Conservation (phyloP, 2,329 filamentous ascomycete species). For the Fusarium redolens region DNA sequence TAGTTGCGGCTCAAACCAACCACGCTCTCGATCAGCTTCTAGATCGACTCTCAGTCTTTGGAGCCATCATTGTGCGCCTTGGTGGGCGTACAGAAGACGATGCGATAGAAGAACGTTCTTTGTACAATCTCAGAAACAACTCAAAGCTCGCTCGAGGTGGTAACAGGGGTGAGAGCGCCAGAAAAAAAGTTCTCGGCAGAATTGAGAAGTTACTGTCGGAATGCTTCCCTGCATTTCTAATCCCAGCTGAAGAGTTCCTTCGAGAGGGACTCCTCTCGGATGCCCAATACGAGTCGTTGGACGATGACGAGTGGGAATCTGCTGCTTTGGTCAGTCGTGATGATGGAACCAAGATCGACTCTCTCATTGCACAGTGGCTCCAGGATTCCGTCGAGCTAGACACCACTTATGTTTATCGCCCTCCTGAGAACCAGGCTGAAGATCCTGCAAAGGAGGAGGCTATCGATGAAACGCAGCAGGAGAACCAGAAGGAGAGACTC, state of each 20-base stretch:
- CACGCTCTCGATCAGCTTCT: constrained; percentile 89
- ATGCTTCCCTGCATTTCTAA: constrained; percentile 55
- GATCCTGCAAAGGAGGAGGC: neutral
- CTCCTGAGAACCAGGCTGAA: constrained; percentile 31
- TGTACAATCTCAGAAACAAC: constrained; percentile 69
- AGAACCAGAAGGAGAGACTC: constrained; percentile 62
- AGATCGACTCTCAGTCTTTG: constrained; percentile 65
- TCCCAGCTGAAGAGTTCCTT: constrained; percentile 66
- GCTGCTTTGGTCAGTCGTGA: neutral
- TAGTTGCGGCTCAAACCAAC: constrained; percentile 89
- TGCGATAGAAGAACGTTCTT: constrained; percentile 72
- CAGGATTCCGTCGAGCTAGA: constrained; percentile 30
- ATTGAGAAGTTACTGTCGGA: constrained; percentile 22
- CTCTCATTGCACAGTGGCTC: constrained; percentile 33
- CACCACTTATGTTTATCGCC: constrained; percentile 36
- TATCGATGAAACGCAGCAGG: constrained; percentile 5
- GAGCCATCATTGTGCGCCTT: constrained; percentile 65
- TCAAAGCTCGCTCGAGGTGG: constrained; percentile 21
- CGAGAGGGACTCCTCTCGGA: constrained; percentile 68
- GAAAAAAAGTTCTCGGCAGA: constrained; percentile 13
- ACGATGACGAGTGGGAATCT: constrained; percentile 40
- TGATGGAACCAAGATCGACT: neutral
- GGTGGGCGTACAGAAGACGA: constrained; percentile 77
- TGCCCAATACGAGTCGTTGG: constrained; percentile 68
- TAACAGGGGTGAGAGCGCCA: constrained; percentile 9